Evolutionary conservation across 2,329 filamentous ascomycete species (phyloP), one percentile per base, ranked within the genome.

Genomic region (Pseudocercospora fijiensis): DNA sequence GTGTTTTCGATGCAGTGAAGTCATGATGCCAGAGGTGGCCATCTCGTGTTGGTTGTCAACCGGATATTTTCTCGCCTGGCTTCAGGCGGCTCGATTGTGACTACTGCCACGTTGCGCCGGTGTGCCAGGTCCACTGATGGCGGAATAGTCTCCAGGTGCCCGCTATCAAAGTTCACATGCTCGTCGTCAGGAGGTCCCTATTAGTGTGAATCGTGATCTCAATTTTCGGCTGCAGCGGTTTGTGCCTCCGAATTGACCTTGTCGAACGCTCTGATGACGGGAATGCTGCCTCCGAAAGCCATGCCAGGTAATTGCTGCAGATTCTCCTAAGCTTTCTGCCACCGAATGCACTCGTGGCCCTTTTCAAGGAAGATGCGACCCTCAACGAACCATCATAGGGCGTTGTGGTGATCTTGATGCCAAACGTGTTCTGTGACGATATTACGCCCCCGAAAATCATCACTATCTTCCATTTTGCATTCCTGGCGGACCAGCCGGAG

Each of bases 401-500:
- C 16, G 16, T 41, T 41, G 37, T 41, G 37, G 16, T 41, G 37
- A 41, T 41, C 37, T 6, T 16, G 13, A 16, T n/a, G 37, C 37
- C 37, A n/a, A 41, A 18, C 37, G 37, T 41, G 37, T 41, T 41
- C 37, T 41, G 37, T 18, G 9, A 37, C 13, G 10, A 41, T 16
- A n/a, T 41, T 8, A 18, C 4, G 37, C 13, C 37, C 37, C 37
- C 16, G 10, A n/a, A 8, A 41, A 41, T n/a, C 16, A 6, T 6
- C 37, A 41, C 16, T 41, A 41, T 41, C 37, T 41, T 41, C 37
- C 37, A 18, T 41, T 41, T 16, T 41, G 37, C 37, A 41, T 41
- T 41, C 64, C 62, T 22, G 64, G 59, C 2, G 61, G 64, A 28
- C 64, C 67, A 37, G 59, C 61, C 6, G 63, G 62, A n/a, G 65